Conservation (phyloP, 2,329 filamentous ascomycete species). For the Stemphylium vesicarium region DNA sequence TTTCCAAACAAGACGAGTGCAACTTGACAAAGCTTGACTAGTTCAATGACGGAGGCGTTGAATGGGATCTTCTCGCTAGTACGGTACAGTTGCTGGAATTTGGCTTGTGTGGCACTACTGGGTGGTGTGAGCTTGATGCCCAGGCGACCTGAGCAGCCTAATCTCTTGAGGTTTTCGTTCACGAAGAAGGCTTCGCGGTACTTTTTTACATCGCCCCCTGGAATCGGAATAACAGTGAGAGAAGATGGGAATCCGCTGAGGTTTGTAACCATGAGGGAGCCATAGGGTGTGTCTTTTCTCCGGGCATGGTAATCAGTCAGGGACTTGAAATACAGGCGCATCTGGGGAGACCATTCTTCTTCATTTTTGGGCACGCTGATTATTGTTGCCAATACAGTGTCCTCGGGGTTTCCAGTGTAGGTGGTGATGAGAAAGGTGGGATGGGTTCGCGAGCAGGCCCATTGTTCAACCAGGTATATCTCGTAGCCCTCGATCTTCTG, state of each 20-base stretch:
- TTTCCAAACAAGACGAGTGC: conserved; percentile 88
- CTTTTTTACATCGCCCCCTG: conserved; percentile 81
- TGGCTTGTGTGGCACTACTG: conserved; percentile 80
- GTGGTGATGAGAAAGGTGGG: conserved; percentile 92
- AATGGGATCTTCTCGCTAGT: conserved; percentile 83
- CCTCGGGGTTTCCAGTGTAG: conserved; percentile 84
- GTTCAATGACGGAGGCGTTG: conserved; percentile 78
- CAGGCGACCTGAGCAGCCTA: conserved; percentile 89
- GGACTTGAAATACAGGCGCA: conserved; percentile 85
- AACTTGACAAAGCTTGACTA: conserved; percentile 90
- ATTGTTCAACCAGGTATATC: conserved; percentile 94
- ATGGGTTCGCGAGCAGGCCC: conserved; percentile 89
- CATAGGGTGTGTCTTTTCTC: conserved; percentile 79
- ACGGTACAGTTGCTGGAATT: conserved; percentile 89
- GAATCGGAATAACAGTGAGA: conserved; percentile 88
- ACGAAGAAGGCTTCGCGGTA: conserved; percentile 87
- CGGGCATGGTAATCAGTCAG: conserved; percentile 85
- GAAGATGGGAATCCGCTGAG: conserved; percentile 90
- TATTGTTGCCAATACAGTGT: conserved; percentile 79
- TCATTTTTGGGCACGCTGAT: conserved; percentile 83
- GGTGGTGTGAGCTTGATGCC: conserved; percentile 82
- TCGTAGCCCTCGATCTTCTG: conserved; percentile 81
- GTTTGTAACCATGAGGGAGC: conserved; percentile 92
- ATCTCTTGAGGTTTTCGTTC: conserved; percentile 89
- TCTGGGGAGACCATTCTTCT: conserved; percentile 75